These are phyloP conservation scores for Sindora glabra DNA, from an alignment of 306 rosid species.

Conservation along the genomic window DNA sequence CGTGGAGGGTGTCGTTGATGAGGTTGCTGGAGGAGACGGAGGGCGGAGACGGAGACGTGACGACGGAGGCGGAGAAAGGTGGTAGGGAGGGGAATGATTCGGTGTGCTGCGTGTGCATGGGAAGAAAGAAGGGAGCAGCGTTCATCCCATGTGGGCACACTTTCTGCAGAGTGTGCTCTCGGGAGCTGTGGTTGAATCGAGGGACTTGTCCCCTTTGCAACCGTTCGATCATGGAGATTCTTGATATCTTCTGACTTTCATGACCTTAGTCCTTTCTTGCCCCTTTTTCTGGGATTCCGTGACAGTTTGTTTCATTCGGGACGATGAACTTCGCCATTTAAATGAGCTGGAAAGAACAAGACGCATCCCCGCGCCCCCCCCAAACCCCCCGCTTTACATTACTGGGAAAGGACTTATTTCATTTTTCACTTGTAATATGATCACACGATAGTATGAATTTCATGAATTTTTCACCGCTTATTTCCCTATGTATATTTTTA, in stretches of 20 bases:
- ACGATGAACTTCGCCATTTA: background rate
- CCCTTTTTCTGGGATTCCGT: background rate
- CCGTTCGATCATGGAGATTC: constrained; percentile 84
- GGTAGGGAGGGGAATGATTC: constrained; percentile 35
- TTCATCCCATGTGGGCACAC: constrained; percentile 99
- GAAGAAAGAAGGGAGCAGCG: constrained; percentile 80
- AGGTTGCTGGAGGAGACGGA: constrained; percentile 73
- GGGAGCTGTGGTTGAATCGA: constrained; percentile 89
- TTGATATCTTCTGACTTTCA: constrained; percentile 59
- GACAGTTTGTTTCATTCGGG: background rate
- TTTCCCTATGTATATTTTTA: too few species aligned
- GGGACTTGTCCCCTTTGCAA: constrained; percentile 94
- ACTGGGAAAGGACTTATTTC: background rate
- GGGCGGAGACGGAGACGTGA: constrained; percentile 15
- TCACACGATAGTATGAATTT: background rate
- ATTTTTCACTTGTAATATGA: constrained; percentile 4
- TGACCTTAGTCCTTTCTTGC: background rate
- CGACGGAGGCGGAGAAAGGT: constrained; percentile 1
- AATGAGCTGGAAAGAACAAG: background rate
- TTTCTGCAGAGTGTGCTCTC: constrained; percentile 91
- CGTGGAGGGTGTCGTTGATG: constrained; percentile 76
- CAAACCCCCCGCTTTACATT: background rate
- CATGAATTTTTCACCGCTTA: background rate
- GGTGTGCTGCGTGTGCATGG: constrained; percentile 98
- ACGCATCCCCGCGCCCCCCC: too few species aligned